phyloP scores from a whole-genome alignment of 1,284 basidiomycete genomes.

The Inonotus hispidus region DNA sequence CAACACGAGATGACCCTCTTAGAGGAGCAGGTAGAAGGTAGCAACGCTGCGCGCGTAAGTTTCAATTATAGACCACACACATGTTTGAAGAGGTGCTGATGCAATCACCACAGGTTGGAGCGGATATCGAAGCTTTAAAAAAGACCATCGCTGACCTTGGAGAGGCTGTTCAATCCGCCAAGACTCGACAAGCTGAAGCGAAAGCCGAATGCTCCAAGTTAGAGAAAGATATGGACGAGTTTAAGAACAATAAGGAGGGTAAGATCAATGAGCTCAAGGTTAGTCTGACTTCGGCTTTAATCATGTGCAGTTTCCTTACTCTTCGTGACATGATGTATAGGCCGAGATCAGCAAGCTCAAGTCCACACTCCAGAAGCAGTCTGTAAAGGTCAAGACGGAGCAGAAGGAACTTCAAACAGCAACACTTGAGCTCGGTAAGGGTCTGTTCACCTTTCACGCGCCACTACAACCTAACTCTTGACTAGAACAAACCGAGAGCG shows the following conservation, averaged over 20 bases:
- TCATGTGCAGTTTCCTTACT: not conserved
- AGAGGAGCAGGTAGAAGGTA: conserved; percentile 82
- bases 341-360: conserved; percentile 56
- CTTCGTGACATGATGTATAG: not conserved
- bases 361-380: conserved; percentile 74
- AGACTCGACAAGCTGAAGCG: conserved; percentile 73
- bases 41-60: conserved; percentile 82
- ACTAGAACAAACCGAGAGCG: conserved; percentile 78
- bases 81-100: not conserved
- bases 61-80: not conserved
- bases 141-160: conserved; percentile 65
- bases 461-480: not conserved
- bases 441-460: not conserved
- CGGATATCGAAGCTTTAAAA: conserved; percentile 76
- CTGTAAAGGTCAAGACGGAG: conserved; percentile 75
- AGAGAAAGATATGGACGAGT: conserved; percentile 96
- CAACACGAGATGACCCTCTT: conserved; percentile 81
- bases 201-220: conserved; percentile 79
- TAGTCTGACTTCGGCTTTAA: conserved; percentile 15
- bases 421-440: conserved; percentile 77
- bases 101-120: conserved; percentile 55
- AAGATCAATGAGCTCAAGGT: conserved; percentile 95
- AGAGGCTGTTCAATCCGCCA: conserved; percentile 57
- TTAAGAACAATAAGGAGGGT: conserved; percentile 97
- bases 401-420: conserved; percentile 90